Evolutionary conservation across 169 alveolate species (phyloP).

Genomic region (Eimeria praecox): DNA sequence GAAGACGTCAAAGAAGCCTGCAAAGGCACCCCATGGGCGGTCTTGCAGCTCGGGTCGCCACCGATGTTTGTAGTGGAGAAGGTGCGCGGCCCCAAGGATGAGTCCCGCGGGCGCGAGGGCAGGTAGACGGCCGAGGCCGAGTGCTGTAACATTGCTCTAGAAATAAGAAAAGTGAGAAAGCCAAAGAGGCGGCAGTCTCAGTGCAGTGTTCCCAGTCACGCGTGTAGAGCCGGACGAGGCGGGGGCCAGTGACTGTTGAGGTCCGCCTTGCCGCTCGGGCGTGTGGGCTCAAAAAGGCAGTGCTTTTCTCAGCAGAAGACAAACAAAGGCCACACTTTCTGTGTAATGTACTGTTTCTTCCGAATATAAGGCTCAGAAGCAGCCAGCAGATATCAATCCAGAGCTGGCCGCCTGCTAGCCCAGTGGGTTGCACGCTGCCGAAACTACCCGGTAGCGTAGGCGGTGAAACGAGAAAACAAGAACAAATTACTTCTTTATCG

Average conservation of each 20-base stretch:
- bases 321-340: not conserved
- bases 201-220: not conserved
- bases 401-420: slow-evolving; percentile 41
- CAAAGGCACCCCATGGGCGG: not conserved
- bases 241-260: slow-evolving; percentile 20
- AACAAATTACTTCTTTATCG: not conserved
- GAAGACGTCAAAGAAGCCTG: not conserved
- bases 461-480: not conserved
- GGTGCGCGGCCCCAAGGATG: slow-evolving; percentile 63
- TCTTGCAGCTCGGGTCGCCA: slow-evolving; percentile 14
- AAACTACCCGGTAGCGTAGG: not conserved
- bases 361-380: slow-evolving; percentile 18
- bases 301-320: not conserved
- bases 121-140: slow-evolving; percentile 67
- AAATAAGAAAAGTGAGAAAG: not conserved
- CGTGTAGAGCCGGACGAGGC: slow-evolving; percentile 1
- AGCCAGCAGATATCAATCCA: not conserved
- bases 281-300: slow-evolving; percentile 15
- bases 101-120: slow-evolving; percentile 58
- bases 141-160: slow-evolving; percentile 24
- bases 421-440: slow-evolving; percentile 40
- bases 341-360: not conserved
- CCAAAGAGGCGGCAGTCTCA: not conserved
- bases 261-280: slow-evolving; percentile 40
- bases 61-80: slow-evolving; percentile 32